Evolutionary conservation across 2,329 filamentous ascomycete genomes (phyloP).

Genomic region (Erysiphe pulchra): DNA sequence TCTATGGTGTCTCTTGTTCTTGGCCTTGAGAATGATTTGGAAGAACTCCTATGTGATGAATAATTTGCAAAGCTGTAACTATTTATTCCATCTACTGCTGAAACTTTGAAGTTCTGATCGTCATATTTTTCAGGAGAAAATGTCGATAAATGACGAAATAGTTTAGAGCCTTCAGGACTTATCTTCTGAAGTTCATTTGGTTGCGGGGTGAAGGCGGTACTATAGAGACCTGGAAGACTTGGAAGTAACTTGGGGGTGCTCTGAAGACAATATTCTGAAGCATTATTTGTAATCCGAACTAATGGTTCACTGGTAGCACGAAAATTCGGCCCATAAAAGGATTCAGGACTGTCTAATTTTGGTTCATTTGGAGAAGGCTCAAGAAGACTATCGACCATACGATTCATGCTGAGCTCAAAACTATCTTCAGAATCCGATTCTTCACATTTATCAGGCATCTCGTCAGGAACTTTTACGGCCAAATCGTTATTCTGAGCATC

Average conservation of each 20-base stretch:
- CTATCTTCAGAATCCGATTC: constrained; percentile 8
- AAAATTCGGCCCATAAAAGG: constrained; percentile 30
- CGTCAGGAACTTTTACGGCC: neutral
- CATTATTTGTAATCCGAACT: constrained; percentile 15
- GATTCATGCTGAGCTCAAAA: constrained; percentile 23
- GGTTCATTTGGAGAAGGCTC: constrained; percentile 10
- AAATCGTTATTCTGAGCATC: constrained; percentile 1
- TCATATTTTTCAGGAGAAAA: too few species aligned
- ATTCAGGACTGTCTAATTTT: constrained; percentile 16
- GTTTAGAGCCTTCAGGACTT: too few species aligned
- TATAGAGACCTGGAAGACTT: constrained; percentile 19
- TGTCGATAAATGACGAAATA: too few species aligned
- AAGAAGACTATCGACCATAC: constrained; percentile 32
- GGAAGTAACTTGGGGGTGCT: constrained; percentile 11
- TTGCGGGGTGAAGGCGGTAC: constrained; percentile 19
- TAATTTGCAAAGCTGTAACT: too few species aligned
- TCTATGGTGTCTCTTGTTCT: too few species aligned
- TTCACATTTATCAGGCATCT: constrained; percentile 2
- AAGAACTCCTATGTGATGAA: too few species aligned
- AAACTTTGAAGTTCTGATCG: too few species aligned
- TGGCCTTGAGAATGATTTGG: too few species aligned
- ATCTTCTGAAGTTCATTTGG: too few species aligned
- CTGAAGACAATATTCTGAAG: constrained; percentile 13
- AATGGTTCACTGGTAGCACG: constrained; percentile 19
- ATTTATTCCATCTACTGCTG: too few species aligned